Percentiles rank a stretch among this genome's conserved stretches.
These are phyloP conservation scores for Candida nemodendra DNA, from an alignment of 805 yeast species.

Conservation along the genomic window DNA sequence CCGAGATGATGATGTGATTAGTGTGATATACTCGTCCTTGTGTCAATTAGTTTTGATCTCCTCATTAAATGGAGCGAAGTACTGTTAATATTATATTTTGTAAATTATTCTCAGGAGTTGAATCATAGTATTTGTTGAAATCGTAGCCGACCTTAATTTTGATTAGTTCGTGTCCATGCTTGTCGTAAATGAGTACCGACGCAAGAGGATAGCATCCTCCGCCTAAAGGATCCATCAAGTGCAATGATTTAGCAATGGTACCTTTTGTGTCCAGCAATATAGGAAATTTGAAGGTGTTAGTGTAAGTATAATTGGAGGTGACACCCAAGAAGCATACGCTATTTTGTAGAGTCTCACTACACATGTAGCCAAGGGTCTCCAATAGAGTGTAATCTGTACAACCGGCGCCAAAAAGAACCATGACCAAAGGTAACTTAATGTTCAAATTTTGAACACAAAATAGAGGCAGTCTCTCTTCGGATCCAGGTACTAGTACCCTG, in stretches of 20 bases:
- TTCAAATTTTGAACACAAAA: conserved; percentile 2
- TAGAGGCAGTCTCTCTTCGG: conserved; percentile 1
- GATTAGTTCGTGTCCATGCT: conserved; percentile 21
- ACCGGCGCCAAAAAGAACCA: conserved; percentile 19
- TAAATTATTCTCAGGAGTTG: conserved; percentile 11
- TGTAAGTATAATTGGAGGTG: conserved; percentile 18
- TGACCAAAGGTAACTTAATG: conserved; percentile 9
- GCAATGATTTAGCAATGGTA: conserved; percentile 21
- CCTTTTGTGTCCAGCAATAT: conserved; percentile 30
- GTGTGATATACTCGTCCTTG: background rate
- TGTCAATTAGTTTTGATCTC: background rate
- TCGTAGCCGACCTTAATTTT: conserved; percentile 29
- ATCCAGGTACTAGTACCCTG: conserved; percentile 6
- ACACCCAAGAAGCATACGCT: conserved; percentile 20
- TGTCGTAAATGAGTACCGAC: conserved; percentile 28
- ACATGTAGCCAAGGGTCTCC: conserved; percentile 7
- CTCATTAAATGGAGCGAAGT: conserved; percentile 12
- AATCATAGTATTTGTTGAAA: conserved; percentile 18
- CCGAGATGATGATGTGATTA: background rate
- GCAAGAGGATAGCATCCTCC: conserved; percentile 35
- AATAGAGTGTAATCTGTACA: conserved; percentile 14
- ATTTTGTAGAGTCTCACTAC: background rate
- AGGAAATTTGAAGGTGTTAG: conserved; percentile 23
- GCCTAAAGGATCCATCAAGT: conserved; percentile 34
- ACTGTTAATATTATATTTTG: conserved; percentile 16